Evolutionary conservation across 441 rosid genomes (phyloP).

Genomic region (Eruca vesicaria): DNA sequence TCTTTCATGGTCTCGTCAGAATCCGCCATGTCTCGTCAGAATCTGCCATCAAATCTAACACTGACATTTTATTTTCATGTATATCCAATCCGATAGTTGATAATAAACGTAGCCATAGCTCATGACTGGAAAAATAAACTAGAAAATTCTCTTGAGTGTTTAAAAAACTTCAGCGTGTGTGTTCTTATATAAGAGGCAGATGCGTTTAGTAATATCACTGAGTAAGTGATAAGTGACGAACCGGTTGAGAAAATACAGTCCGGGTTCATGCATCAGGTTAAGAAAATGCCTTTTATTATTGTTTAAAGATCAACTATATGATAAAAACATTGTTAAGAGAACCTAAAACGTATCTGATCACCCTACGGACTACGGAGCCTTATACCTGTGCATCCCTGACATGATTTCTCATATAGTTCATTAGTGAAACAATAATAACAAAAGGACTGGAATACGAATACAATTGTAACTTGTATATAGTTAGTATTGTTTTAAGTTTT

Average conservation of each 20-base stretch:
- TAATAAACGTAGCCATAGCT: background rate
- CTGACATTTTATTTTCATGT: background rate
- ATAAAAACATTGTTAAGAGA: background rate
- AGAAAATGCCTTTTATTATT: background rate
- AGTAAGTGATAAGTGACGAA: background rate
- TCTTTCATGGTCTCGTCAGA: background rate
- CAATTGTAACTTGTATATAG: conserved; percentile 1
- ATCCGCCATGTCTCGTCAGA: background rate
- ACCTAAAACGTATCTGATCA: background rate
- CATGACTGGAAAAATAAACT: background rate
- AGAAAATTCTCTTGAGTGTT: background rate
- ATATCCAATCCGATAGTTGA: background rate
- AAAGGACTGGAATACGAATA: background rate
- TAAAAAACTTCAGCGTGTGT: background rate
- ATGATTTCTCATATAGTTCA: background rate
- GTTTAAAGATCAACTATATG: background rate
- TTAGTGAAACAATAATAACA: background rate
- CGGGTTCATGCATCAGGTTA: background rate
- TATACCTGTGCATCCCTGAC: background rate
- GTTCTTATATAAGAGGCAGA: background rate
- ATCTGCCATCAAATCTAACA: background rate
- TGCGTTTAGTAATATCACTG: background rate
- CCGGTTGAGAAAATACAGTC: background rate
- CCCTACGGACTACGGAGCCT: background rate
- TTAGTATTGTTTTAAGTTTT: background rate